Evolutionary conservation across 169 alveolate genomes (phyloP), one percentile per base, ranked within the genome.

Genomic region (Condylostoma magnum): DNA sequence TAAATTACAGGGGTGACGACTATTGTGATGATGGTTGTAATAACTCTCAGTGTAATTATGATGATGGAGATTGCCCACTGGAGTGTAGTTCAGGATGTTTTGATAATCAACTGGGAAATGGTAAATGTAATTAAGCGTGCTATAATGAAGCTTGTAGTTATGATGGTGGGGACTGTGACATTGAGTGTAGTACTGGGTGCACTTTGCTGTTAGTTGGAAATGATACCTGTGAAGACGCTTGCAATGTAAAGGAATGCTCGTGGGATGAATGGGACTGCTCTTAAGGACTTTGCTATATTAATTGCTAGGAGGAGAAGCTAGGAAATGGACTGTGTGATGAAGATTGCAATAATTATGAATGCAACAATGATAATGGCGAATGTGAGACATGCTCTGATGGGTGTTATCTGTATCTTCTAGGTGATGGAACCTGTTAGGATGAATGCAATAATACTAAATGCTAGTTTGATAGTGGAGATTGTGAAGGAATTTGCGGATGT

Each of bases 301-400:
- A 28, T 6, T 63, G 73, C 51, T 15, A 15, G 20, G 34, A 27
- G 0, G 25, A n/a, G 27, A 15, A 34, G 51, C 25, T 57, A 6
- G 48, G 52, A 18, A 57, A 57, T 25, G 69, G 69, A 30, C 0
- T 36, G 20, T 57, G 69, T n/a, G 69, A 57, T 10, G 2, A 27
- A 18, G 69, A 57, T 4, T 57, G 69, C 51, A 57, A 57, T 2
- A 57, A 28, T 34, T 15, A 36, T 31, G 43, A 57, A 8, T 57
- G 69, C 51, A 15, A n/a, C 27, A 34, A 31, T 57, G 69, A 57
- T 33, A 18, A 18, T 3, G 48, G 48, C 18, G 69, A 57, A 20
- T 57, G 69, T n/a, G n/a, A n/a, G n/a, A n/a, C n/a, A n/a, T 63
- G 73, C 58, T 18, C 34, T 44, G 15, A 46, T 43, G 22, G 43